A percentile compares a stretch with the other conserved stretches of the same genome.
phyloP scores from a whole-genome alignment of 495 filamentous ascomycete genomes.

The Aspergillus sclerotioniger region DNA sequence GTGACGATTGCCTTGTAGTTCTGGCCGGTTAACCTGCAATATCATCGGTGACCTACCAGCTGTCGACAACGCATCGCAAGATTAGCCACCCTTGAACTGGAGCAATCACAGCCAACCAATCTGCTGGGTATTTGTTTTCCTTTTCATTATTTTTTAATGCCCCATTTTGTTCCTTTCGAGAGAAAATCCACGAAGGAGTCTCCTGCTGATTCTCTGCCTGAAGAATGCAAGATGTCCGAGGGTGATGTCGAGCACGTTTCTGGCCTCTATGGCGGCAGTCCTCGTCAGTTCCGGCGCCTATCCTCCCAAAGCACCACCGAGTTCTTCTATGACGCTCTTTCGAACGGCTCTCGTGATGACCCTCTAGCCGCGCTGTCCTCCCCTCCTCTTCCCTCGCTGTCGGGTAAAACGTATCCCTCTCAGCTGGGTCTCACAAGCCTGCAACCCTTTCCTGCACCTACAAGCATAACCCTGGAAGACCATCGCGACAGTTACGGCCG shows the following conservation, averaged over 20 bases:
- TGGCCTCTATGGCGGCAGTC: conserved; percentile 34
- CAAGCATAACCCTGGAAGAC: conserved; percentile 14
- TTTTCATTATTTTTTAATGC: background rate
- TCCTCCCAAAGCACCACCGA: conserved; percentile 33
- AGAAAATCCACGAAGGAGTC: conserved; percentile 3
- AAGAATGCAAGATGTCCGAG: conserved; percentile 51
- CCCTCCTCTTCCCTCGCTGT: conserved; percentile 26
- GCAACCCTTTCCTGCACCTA: conserved; percentile 27
- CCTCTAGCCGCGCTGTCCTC: conserved; percentile 23
- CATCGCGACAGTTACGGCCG: conserved; percentile 29
- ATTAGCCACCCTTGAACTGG: conserved; percentile 32
- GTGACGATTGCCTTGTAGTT: conserved; percentile 44
- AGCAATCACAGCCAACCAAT: conserved; percentile 32
- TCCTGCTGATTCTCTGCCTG: conserved; percentile 23
- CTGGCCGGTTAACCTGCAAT: conserved; percentile 38
- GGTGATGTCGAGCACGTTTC: conserved; percentile 43
- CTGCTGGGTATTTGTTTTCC: conserved; percentile 15
- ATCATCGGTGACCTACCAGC: conserved; percentile 40
- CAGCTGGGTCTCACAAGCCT: conserved; percentile 23
- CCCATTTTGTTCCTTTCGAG: background rate
- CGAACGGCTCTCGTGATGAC: conserved; percentile 15
- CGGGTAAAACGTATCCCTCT: conserved; percentile 27
- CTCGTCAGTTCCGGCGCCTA: conserved; percentile 39
- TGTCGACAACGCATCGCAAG: conserved; percentile 47
- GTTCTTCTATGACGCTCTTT: conserved; percentile 26